Evolutionary conservation across 2,329 filamentous ascomycete genomes (phyloP), one percentile per base, ranked within the genome.

Genomic region (Microcyclosporella mali): DNA sequence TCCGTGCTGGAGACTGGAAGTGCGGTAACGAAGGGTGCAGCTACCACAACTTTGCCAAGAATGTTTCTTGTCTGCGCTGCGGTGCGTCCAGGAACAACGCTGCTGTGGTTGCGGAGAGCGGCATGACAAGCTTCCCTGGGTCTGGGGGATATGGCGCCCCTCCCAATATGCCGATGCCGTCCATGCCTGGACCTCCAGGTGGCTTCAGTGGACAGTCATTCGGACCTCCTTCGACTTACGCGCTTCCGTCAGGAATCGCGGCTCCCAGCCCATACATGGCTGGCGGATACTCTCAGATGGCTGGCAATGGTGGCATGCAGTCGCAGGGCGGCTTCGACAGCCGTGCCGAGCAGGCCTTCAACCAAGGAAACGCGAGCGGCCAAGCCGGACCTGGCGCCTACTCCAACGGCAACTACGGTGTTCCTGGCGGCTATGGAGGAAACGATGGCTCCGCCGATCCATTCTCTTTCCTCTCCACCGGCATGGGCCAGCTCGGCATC

Each of bases 21-120:
- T 98, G 92, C 62, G 92, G 92, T 43, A 92, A 92, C 53, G 92
- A 98, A 62, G 88, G 89, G 29, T 98, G 92, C 65, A 88, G 86
- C 45, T 98, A 98, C 68, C 92, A 98, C 74, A 98, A 98, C 72
- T 98, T 98, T 64, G 92, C 92, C 49, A 98, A 98, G 79, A 98
- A 98, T 60, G 90, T 97, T 45, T 94, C 88, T 69, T 98, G 92
- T 68, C 79, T 98, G 50, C 86, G 92, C 47, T 98, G 92, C 63
- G 92, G 92, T 65, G 92, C 90, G 40, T 94, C 88, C 66, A 87
- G 92, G 57, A 90, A 90, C 48, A 88, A 86, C 50, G 92, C 92
- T 46, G 89, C 90, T 12, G 86, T 98, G 38, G 88, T 97, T 45
- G 90, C 90, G 21, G 92, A 97, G 66, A 90, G 88, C 30, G 61